Conservation (phyloP, 1,284 basidiomycete genomes). For the Pseudozyma tsukubaensis region DNA sequence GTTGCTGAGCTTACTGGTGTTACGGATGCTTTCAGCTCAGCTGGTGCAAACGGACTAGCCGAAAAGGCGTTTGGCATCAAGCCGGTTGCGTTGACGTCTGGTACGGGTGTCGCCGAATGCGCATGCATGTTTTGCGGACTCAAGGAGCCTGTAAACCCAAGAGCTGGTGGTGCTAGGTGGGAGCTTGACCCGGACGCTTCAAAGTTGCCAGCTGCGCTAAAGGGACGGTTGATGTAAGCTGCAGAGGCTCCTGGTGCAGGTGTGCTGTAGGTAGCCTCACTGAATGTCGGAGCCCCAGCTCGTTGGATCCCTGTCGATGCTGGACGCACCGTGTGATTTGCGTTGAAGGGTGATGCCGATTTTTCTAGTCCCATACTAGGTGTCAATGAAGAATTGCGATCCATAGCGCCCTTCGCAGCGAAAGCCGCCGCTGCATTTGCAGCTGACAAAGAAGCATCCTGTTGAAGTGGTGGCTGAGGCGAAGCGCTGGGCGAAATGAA, state of each 20-base stretch:
- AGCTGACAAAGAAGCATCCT: conserved; percentile 10
- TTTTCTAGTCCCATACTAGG: background rate
- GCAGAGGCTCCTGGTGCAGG: conserved; percentile 5
- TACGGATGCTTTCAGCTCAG: conserved; percentile 15
- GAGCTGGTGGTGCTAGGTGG: conserved; percentile 18
- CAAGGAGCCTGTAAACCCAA: conserved; percentile 7
- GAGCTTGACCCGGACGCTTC: conserved; percentile 8
- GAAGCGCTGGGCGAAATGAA: conserved; percentile 14
- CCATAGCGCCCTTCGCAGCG: conserved; percentile 10
- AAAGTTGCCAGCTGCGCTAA: conserved; percentile 30
- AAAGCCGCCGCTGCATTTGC: conserved; percentile 9
- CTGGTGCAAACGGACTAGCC: conserved; percentile 1
- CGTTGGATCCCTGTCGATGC: conserved; percentile 28
- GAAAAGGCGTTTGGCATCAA: conserved; percentile 3
- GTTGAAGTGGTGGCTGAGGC: conserved; percentile 19
- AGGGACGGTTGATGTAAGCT: conserved; percentile 23
- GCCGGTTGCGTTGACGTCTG: background rate
- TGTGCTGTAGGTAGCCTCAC: conserved; percentile 8
- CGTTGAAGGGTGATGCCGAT: conserved; percentile 1
- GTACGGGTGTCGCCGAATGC: conserved; percentile 21
- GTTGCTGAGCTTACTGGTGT: conserved; percentile 33
- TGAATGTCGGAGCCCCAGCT: conserved; percentile 12
- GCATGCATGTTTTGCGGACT: conserved; percentile 10
- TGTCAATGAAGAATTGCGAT: background rate
- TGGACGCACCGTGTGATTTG: conserved; percentile 18